Percentiles rank a stretch among this genome's conserved stretches.
These are phyloP conservation scores for Teunomyces lycoperdinae DNA, from an alignment of 805 yeast genomes.

Conservation along the genomic window DNA sequence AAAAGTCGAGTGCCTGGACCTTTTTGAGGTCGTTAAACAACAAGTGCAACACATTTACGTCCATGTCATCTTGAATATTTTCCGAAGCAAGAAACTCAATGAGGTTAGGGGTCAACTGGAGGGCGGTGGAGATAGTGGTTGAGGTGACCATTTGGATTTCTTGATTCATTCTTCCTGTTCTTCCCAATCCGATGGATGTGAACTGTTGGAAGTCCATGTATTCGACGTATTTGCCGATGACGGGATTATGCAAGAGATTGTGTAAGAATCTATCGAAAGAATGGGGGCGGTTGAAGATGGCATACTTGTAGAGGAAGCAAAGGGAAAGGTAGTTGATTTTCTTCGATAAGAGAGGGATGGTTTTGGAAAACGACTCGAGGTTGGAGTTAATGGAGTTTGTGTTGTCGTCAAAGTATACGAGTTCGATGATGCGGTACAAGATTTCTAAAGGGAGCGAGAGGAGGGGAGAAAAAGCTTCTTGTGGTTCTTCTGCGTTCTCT, in stretches of 20 bases:
- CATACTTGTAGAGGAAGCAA: constrained; percentile 61
- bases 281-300: constrained; percentile 75
- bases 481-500: background rate
- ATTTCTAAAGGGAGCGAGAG: constrained; percentile 53
- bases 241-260: constrained; percentile 44
- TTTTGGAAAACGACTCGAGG: constrained; percentile 48
- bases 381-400: constrained; percentile 51
- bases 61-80: constrained; percentile 80
- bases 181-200: constrained; percentile 84
- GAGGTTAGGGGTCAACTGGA: constrained; percentile 62
- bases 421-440: constrained; percentile 51
- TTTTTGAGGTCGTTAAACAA: constrained; percentile 54
- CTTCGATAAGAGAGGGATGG: constrained; percentile 54
- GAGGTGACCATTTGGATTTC: constrained; percentile 89
- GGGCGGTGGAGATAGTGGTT: constrained; percentile 62
- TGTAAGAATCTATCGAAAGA: constrained; percentile 69
- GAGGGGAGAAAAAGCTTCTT: constrained; percentile 9
- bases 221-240: constrained; percentile 60
- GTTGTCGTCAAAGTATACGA: constrained; percentile 53
- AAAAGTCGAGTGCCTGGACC: constrained; percentile 75
- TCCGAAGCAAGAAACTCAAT: constrained; percentile 82
- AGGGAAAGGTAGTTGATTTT: constrained; percentile 56
- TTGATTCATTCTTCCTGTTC: constrained; percentile 85
- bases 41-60: constrained; percentile 50
- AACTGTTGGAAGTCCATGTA: constrained; percentile 84